phyloP scores from a whole-genome alignment of 1,284 basidiomycete species.

The Wolfiporia cocos region DNA sequence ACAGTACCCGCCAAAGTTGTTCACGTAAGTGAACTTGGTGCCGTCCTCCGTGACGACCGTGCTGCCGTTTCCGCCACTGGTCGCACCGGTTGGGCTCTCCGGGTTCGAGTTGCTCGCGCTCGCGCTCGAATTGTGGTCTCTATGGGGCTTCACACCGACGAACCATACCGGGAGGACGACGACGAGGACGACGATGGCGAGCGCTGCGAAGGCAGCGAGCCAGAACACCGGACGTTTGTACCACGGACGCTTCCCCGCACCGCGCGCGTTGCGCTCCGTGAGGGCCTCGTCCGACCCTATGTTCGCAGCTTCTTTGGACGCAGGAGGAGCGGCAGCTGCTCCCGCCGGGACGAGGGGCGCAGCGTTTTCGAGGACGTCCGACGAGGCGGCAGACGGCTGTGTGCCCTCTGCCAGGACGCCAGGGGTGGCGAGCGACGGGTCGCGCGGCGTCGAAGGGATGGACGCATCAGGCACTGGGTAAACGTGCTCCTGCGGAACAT shows the following conservation, averaged over 20 bases:
- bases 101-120: constrained; percentile 12
- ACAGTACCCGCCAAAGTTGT: constrained; percentile 70
- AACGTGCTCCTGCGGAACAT: background rate
- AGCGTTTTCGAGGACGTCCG: background rate
- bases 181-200: constrained; percentile 28
- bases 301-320: background rate
- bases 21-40: constrained; percentile 60
- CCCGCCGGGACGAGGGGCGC: background rate
- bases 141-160: constrained; percentile 30
- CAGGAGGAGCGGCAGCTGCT: background rate
- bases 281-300: constrained; percentile 3
- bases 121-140: constrained; percentile 10
- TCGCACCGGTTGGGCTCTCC: constrained; percentile 10
- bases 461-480: constrained; percentile 2
- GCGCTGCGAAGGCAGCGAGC: constrained; percentile 10
- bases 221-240: constrained; percentile 20
- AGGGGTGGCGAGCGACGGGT: background rate
- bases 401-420: background rate
- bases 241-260: constrained; percentile 7
- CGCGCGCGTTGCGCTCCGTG: background rate
- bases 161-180: constrained; percentile 39
- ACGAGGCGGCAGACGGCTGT: background rate
- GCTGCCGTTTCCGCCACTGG: constrained; percentile 60
- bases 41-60: constrained; percentile 58
- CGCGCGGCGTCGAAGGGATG: constrained; percentile 3